Percentiles rank a stretch among this genome's conserved stretches.
These are phyloP conservation scores for Gyromitra esculenta DNA, from an alignment of 2,329 filamentous ascomycete genomes.

Conservation along the genomic window DNA sequence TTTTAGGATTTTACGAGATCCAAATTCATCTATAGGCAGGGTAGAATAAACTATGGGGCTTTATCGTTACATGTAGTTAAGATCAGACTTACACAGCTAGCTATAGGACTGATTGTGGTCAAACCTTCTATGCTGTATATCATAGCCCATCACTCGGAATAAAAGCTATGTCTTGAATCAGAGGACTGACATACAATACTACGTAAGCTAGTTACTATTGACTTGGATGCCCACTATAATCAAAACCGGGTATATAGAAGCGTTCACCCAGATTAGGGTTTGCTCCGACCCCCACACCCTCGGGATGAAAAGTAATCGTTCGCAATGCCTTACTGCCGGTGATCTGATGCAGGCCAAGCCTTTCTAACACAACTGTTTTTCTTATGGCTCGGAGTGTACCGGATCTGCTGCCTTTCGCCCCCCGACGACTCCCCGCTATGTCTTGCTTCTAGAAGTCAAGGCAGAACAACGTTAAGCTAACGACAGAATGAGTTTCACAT, in stretches of 20 bases:
- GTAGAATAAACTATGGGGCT: too few relatives aligned
- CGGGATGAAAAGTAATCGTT: conserved; percentile 2
- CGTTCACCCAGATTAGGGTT: conserved; percentile 31
- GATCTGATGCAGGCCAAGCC: conserved; percentile 36
- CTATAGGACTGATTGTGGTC: not conserved
- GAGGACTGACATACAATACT: not conserved
- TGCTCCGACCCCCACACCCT: conserved; percentile 16
- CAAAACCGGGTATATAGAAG: not conserved
- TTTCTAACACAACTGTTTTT: conserved; percentile 26
- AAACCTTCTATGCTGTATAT: not conserved
- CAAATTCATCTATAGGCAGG: not conserved
- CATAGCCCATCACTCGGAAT: conserved; percentile 4
- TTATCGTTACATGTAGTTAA: not conserved
- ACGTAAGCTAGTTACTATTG: not conserved
- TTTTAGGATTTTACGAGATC: not conserved
- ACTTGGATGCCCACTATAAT: not conserved
- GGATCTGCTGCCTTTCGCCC: conserved; percentile 23
- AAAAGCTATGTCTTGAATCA: not conserved
- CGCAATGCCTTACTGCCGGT: not conserved
- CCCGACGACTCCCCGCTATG: conserved; percentile 2
- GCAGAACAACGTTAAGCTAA: conserved; percentile 42
- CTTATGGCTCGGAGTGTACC: conserved; percentile 16
- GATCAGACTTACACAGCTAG: not conserved
- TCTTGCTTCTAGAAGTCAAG: conserved; percentile 45
- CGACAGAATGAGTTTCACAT: conserved; percentile 27